Evolutionary conservation across 1,139 yeast species (phyloP), one percentile per base, ranked within the genome.

Genomic region (Suhomyces chickasaworum): DNA sequence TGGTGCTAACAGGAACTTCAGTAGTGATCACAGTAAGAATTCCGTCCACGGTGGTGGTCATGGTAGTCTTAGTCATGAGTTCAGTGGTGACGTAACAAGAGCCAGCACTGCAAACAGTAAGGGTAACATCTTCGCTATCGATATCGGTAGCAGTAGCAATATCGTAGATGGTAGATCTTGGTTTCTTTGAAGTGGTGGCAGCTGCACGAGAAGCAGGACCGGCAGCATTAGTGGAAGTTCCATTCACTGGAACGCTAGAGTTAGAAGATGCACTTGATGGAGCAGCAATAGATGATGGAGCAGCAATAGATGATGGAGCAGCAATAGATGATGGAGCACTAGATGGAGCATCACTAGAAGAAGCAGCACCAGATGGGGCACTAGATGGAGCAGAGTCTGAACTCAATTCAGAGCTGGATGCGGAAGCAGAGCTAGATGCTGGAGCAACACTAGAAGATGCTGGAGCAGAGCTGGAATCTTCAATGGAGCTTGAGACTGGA

Each of bases 31-130:
- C 75, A 7, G 78, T 74, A 55, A 70, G 64, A 18, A 69, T 52
- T 35, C 79, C 79, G 47, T 71, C 69, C 15, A 72, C 62, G 10
- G 73, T 66, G 22, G 77, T 60, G 30, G 76, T 71, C 48, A 61
- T 61, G n/a, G 77, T 72, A 40, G 76, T 65, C 44, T 55, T 59
- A 22, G 63, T 59, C 49, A 64, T 65, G 29, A 65, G 52, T 20
- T 70, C 67, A 36, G 77, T 71, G 41, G 77, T 72, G 33, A 63
- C 67, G 41, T 59, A 58, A 53, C 78, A 73, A 29, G 53, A 48
- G 30, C 66, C 60, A 47, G 58, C 53, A 7, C 52, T 49, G 56
- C 79, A 74, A 17, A 71, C 63, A 23, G 78, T 74, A 43, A 55
- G 60, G 20, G 74, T 65, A 29, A 64, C 64, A 41, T 64, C 59